These are phyloP conservation scores for Moesziomyces sp. DNA, from an alignment of 1,284 basidiomycete genomes.

Conservation along the genomic window DNA sequence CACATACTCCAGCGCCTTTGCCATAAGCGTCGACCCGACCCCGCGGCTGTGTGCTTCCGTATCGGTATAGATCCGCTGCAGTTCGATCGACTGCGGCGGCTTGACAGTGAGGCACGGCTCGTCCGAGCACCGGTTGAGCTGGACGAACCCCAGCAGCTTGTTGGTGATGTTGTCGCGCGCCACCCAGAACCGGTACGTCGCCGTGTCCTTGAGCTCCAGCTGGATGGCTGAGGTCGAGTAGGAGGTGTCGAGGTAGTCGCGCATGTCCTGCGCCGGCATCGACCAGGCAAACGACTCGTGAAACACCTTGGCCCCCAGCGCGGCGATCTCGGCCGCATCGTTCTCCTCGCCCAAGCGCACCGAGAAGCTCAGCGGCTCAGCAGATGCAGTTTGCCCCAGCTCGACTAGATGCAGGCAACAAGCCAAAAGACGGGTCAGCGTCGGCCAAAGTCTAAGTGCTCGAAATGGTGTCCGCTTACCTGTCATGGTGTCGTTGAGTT, in stretches of 20 bases:
- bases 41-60: constrained; percentile 32
- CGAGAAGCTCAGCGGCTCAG: constrained; percentile 12
- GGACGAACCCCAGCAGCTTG: constrained; percentile 24
- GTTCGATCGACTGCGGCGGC: constrained; percentile 27
- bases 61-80: constrained; percentile 45
- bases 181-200: constrained; percentile 22
- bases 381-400: too few relatives aligned
- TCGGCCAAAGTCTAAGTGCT: too few relatives aligned
- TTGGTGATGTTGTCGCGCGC: constrained; percentile 15
- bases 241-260: constrained; percentile 32
- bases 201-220: constrained; percentile 14
- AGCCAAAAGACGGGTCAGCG: too few relatives aligned
- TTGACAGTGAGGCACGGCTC: constrained; percentile 32
- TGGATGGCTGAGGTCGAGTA: constrained; percentile 18
- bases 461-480: too few relatives aligned
- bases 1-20: constrained; percentile 12
- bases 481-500: too few relatives aligned
- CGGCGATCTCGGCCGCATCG: constrained; percentile 33
- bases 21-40: constrained; percentile 23
- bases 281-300: constrained; percentile 31
- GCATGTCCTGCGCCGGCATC: constrained; percentile 35
- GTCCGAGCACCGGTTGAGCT: constrained; percentile 23
- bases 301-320: constrained; percentile 27
- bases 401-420: too few relatives aligned
- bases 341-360: constrained; percentile 6